phyloP scores from a whole-genome alignment of 2,329 filamentous ascomycete genomes.

The Pseudocercospora cruenta region DNA sequence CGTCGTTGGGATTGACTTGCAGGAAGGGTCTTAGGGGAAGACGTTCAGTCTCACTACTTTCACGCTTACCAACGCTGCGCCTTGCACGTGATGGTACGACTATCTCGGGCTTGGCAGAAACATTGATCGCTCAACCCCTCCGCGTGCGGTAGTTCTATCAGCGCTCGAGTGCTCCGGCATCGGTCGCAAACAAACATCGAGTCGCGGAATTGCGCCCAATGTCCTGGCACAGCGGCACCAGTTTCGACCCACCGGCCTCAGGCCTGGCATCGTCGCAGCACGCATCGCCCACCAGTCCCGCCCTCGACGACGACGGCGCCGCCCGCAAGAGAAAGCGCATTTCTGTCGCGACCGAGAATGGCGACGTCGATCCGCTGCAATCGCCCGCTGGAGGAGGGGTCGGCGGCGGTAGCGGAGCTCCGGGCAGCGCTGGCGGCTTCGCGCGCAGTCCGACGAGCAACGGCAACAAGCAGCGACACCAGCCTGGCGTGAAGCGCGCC shows the following conservation, averaged over 20 bases:
- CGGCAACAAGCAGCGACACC: conserved; percentile 34
- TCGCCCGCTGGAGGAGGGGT: conserved; percentile 13
- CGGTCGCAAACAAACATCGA: conserved; percentile 2
- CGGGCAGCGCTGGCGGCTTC: conserved; percentile 23
- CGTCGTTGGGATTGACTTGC: too few relatives aligned
- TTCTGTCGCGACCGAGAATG: conserved; percentile 20
- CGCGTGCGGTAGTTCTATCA: not conserved
- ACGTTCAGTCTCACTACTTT: not conserved
- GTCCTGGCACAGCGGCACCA: conserved; percentile 31
- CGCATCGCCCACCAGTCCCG: conserved; percentile 21
- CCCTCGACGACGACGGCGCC: conserved; percentile 14
- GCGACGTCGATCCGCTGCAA: not conserved
- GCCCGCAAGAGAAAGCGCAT: conserved; percentile 30
- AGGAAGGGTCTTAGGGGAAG: too few relatives aligned
- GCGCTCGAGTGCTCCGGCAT: conserved; percentile 7
- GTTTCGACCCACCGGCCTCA: conserved; percentile 29
- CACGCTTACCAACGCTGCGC: not conserved
- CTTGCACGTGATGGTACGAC: not conserved
- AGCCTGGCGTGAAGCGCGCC: conserved; percentile 68
- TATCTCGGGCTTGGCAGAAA: not conserved
- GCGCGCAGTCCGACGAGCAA: conserved; percentile 26
- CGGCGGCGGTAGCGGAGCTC: conserved; percentile 23
- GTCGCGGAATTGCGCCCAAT: conserved; percentile 20
- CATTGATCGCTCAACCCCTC: not conserved
- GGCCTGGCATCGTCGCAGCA: conserved; percentile 25